These are phyloP conservation scores for Scenedesmus sp. DNA, from an alignment of 163 green algal species.

Conservation along the genomic window DNA sequence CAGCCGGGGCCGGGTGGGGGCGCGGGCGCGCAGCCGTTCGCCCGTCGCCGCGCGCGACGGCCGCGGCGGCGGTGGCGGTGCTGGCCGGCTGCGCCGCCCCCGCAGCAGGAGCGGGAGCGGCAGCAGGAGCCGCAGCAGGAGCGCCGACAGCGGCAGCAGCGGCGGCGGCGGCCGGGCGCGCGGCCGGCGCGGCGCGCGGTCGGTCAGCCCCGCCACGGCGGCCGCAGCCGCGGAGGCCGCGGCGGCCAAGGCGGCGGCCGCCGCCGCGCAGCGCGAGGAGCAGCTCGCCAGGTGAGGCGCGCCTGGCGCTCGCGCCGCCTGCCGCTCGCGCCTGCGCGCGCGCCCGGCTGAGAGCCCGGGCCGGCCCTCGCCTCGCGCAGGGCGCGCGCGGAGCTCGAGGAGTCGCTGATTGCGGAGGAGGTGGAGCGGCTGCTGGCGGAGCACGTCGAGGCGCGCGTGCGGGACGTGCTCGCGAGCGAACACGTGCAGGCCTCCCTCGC, in stretches of 20 bases:
- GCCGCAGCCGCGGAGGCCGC: background rate
- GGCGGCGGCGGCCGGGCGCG: background rate
- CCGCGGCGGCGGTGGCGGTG: too few relatives aligned
- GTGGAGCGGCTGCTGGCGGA: slow-evolving; percentile 33
- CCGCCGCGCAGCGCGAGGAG: too few relatives aligned
- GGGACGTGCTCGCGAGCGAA: slow-evolving; percentile 35
- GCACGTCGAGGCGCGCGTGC: slow-evolving; percentile 21
- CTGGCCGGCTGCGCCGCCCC: background rate
- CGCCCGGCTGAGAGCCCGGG: too few relatives aligned
- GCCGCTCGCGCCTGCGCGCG: too few relatives aligned
- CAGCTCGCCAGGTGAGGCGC: slow-evolving; percentile 30
- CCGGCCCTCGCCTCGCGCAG: background rate
- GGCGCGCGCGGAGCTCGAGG: slow-evolving; percentile 22
- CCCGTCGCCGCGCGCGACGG: too few relatives aligned
- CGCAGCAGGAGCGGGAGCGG: slow-evolving; percentile 16
- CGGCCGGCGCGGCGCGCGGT: too few relatives aligned
- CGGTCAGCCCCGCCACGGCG: too few relatives aligned
- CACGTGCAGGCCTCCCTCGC: slow-evolving; percentile 45
- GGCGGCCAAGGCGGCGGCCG: background rate
- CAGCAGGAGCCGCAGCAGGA: slow-evolving; percentile 32
- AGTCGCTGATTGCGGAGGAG: slow-evolving; percentile 24
- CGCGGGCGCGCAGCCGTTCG: background rate
- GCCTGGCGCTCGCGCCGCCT: too few relatives aligned
- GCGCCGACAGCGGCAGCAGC: slow-evolving; percentile 10
- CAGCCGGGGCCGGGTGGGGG: background rate